phyloP scores from a whole-genome alignment of 1,284 basidiomycete species.

The Malassezia sympodialis region DNA sequence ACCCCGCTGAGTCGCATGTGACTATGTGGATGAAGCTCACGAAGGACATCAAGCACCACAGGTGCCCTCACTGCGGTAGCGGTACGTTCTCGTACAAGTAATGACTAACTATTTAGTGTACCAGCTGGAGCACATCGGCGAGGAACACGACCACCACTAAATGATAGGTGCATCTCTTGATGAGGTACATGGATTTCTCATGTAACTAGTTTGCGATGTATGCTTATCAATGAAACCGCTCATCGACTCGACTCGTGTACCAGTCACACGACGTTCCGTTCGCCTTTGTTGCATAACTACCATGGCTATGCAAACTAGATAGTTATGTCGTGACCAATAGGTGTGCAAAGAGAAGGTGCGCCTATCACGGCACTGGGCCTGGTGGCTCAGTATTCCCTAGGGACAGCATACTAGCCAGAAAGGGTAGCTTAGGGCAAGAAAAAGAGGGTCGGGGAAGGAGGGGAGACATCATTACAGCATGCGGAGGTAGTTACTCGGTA shows the following conservation, averaged over 20 bases:
- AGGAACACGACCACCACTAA: constrained; percentile 32
- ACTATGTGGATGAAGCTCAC: constrained; percentile 43
- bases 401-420: neutral
- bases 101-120: constrained; percentile 25
- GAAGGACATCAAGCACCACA: constrained; percentile 32
- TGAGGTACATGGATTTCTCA: neutral
- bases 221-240: constrained; percentile 2
- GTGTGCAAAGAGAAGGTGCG: neutral
- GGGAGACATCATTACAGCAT: constrained; percentile 21
- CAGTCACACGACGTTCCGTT: neutral
- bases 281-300: neutral
- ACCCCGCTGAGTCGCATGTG: constrained; percentile 46
- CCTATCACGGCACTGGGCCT: neutral
- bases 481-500: constrained; percentile 49
- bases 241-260: neutral
- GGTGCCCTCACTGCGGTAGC: constrained; percentile 45
- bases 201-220: constrained; percentile 3
- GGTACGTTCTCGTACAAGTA: constrained; percentile 24
- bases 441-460: neutral
- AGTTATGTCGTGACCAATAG: neutral
- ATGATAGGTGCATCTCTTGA: neutral
- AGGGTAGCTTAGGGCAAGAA: neutral
- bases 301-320: neutral
- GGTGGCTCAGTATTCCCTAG: neutral
- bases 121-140: constrained; percentile 33